Conservation (phyloP, 495 filamentous ascomycete genomes). For the Darksidea phi region DNA sequence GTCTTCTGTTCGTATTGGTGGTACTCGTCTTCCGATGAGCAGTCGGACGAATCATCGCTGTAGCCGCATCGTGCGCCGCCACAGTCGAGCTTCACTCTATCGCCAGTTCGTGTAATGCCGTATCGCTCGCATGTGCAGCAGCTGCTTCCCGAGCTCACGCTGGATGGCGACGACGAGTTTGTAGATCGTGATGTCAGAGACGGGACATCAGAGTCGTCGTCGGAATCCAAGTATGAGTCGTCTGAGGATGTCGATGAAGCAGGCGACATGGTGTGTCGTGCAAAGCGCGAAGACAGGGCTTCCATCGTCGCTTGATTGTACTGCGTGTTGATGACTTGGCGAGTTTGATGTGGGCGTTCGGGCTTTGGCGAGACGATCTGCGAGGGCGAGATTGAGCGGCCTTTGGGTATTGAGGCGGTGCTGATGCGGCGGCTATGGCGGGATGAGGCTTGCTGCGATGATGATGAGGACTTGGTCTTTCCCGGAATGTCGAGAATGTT, state of each 20-base stretch:
- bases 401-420: conserved; percentile 70
- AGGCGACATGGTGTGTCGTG: conserved; percentile 60
- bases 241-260: conserved; percentile 53
- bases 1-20: conserved; percentile 40
- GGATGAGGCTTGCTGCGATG: conserved; percentile 35
- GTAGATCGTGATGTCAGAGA: conserved; percentile 68
- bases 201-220: conserved; percentile 44
- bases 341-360: conserved; percentile 77
- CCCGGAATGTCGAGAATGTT: conserved; percentile 72
- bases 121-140: conserved; percentile 89
- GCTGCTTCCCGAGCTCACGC: conserved; percentile 68
- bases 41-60: conserved; percentile 65
- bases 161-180: conserved; percentile 69
- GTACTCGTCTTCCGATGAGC: conserved; percentile 43
- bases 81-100: conserved; percentile 91
- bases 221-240: conserved; percentile 57
- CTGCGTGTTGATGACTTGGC: conserved; percentile 76
- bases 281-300: conserved; percentile 71
- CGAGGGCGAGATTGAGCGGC: conserved; percentile 79
- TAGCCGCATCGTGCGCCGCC: conserved; percentile 82
- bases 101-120: conserved; percentile 88
- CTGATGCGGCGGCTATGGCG: conserved; percentile 47
- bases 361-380: conserved; percentile 92
- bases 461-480: conserved; percentile 43
- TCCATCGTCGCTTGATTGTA: conserved; percentile 62